Base-by-base conservation (phyloP, 164 flowering plant genomes). In the Tetrastigma voinierianum region DNA sequence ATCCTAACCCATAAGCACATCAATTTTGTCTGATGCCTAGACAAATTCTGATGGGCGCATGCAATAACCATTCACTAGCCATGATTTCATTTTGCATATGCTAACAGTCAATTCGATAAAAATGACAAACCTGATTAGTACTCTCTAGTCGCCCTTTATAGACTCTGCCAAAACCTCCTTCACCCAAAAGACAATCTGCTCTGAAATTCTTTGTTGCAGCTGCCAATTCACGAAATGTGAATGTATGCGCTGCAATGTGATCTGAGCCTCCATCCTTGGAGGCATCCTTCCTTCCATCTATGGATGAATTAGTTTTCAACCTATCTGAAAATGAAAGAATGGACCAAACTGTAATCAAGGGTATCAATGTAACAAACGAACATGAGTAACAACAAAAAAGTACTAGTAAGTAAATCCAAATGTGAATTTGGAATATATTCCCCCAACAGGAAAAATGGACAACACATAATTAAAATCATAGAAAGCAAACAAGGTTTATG, bases 151-250 rank as follows among this genome's bases (percentile, higher is more conserved):
- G 74, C 47, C 89, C 89, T 73, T 81, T 81, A 59, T 85, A 85
- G 17, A 85, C 89, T 69, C 78, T 67, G 20, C 89, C 89, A 68
- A 84, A 84, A 43, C 88, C 88, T 58, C 88, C 88, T 75, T 82
- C 88, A 1, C 86, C 88, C 65, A 85, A 63, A 64, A 85, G 77
- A 65, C 83, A 79, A 53, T 82, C 89, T 12, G 71, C 72, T 70
- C 77, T 78, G 59, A 85, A 85, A 71, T 79, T 78, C 60, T 75
- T 79, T 4, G 89, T 79, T 45, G 85, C 85, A 59, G 71, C 74
- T 11, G 83, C 82, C 69, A 83, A 71, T 62, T 81, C 83, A 64
- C 77, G 77, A 57, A 81, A 83, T 43, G 76, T 61, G 58, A 85
- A 81, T 23, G 78, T 78, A 16, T 77, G 79, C 44, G 83, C 85